Percentiles rank a stretch among this genome's conserved stretches.
Evolutionary conservation across 1,284 basidiomycete genomes (phyloP).

Genomic region (Apiotrichum brassicae): DNA sequence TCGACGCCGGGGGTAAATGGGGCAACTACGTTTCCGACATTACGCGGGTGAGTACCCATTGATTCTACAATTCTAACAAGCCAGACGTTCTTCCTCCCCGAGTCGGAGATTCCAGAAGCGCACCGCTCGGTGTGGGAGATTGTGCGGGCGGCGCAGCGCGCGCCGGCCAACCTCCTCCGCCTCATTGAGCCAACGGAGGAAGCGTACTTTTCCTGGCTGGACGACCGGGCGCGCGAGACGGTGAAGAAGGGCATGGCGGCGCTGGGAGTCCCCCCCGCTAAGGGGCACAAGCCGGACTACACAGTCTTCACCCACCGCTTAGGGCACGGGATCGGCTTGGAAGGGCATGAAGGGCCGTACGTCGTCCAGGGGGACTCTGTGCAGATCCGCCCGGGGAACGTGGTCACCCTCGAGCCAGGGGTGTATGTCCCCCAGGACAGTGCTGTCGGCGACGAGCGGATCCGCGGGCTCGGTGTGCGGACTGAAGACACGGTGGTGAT

Average conservation of each 20-base stretch:
- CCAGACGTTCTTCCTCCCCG: constrained; percentile 63
- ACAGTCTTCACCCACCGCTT: constrained; percentile 71
- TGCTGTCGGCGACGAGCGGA: constrained; percentile 23
- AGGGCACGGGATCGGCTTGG: constrained; percentile 65
- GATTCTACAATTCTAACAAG: background rate
- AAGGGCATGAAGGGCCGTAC: constrained; percentile 75
- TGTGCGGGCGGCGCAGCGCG: constrained; percentile 60
- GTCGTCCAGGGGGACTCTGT: constrained; percentile 56
- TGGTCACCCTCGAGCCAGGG: constrained; percentile 77
- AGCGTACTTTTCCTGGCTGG: constrained; percentile 54
- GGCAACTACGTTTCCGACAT: constrained; percentile 72
- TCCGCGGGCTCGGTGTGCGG: constrained; percentile 67
- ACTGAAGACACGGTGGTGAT: constrained; percentile 78
- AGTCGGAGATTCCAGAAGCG: constrained; percentile 54
- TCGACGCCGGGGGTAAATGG: constrained; percentile 65
- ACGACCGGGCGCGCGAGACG: constrained; percentile 58
- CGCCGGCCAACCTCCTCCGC: constrained; percentile 49
- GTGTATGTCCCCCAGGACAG: constrained; percentile 56
- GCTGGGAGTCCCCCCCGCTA: constrained; percentile 5
- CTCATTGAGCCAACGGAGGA: constrained; percentile 34
- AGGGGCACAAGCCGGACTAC: constrained; percentile 42
- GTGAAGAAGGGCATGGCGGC: constrained; percentile 51
- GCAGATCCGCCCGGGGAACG: constrained; percentile 58
- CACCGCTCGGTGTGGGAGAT: constrained; percentile 61
- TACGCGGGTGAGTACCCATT: constrained; percentile 57